Evolutionary conservation across 2,329 filamentous ascomycete genomes (phyloP), one percentile per base, ranked within the genome.

Genomic region (Shiraia sp.): DNA sequence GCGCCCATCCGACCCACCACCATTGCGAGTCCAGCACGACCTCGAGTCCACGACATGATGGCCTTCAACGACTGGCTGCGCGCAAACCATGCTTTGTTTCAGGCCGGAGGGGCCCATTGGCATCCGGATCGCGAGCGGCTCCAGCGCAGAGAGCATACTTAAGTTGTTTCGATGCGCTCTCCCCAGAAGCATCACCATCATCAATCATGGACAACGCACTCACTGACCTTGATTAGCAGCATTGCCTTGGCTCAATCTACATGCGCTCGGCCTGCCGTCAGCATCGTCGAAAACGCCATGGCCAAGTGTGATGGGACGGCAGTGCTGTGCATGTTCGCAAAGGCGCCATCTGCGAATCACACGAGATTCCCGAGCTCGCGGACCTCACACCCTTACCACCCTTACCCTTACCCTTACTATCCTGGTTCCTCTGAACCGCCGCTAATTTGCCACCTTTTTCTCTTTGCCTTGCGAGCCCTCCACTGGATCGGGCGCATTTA

Each of bases 391-490:
- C n/a, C n/a, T n/a, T n/a, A n/a, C n/a, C n/a, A n/a, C n/a, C n/a
- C n/a, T n/a, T n/a, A n/a, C n/a, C n/a, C n/a, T n/a, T n/a, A n/a
- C n/a, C n/a, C n/a, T n/a, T n/a, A n/a, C n/a, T n/a, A n/a, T n/a
- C n/a, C n/a, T n/a, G n/a, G n/a, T n/a, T n/a, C n/a, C n/a, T n/a
- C n/a, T n/a, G n/a, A n/a, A n/a, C n/a, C n/a, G n/a, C 46, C 41
- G 49, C 47, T 53, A 55, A 51, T 53, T 49, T 51, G 45, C 47
- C 49, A 47, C 50, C 44, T 49, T 34, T 40, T 37, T 33, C 10
- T 30, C 35, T 40, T 37, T 33, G 4, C 30, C 35, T 40, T 37
- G 41, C 39, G 30, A 27, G 17, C 36, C 19, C 34, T 41, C 37
- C 46, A 32, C 35, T 49, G 30, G 34, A 51, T 42, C 30, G 39